These are phyloP conservation scores for Alectoria sarmentosa DNA, from an alignment of 495 filamentous ascomycete species.

Conservation along the genomic window DNA sequence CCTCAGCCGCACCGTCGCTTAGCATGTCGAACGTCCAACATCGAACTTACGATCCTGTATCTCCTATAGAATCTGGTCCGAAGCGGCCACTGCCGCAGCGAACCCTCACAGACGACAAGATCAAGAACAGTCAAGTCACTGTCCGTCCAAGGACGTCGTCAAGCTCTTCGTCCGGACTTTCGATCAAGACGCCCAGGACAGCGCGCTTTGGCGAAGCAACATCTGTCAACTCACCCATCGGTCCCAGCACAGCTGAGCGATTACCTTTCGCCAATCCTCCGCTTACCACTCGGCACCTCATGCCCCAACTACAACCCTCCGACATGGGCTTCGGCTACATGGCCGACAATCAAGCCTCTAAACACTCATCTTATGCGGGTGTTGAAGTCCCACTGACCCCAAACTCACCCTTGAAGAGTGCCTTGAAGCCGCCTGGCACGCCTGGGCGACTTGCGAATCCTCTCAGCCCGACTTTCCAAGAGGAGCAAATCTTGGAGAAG, in stretches of 20 bases:
- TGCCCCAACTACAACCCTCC: constrained; percentile 60
- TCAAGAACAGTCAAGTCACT: constrained; percentile 16
- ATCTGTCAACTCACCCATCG: constrained; percentile 77
- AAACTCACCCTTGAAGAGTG: constrained; percentile 73
- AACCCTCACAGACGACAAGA: constrained; percentile 17
- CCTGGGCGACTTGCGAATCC: constrained; percentile 57
- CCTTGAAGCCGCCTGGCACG: constrained; percentile 76
- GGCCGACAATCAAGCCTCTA: constrained; percentile 45
- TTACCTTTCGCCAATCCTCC: constrained; percentile 67
- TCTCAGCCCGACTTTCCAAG: constrained; percentile 80
- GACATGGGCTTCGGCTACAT: constrained; percentile 94
- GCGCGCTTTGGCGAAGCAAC: constrained; percentile 90
- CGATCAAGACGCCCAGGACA: constrained; percentile 70
- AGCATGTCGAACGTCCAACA: constrained; percentile 25
- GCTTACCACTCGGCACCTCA: constrained; percentile 45
- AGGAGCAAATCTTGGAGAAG: constrained; percentile 78
- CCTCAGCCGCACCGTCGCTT: constrained; percentile 19
- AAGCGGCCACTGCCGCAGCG: constrained; percentile 6
- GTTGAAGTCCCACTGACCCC: constrained; percentile 51
- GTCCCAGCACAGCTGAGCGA: constrained; percentile 39
- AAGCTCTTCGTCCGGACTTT: constrained; percentile 46
- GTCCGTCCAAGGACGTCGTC: constrained; percentile 33
- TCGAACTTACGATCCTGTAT: constrained; percentile 9
- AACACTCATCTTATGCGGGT: constrained; percentile 41
- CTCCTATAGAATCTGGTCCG: constrained; percentile 18